Conservation (phyloP, 23 red algal species). For the Gracilaria vermiculophylla region DNA sequence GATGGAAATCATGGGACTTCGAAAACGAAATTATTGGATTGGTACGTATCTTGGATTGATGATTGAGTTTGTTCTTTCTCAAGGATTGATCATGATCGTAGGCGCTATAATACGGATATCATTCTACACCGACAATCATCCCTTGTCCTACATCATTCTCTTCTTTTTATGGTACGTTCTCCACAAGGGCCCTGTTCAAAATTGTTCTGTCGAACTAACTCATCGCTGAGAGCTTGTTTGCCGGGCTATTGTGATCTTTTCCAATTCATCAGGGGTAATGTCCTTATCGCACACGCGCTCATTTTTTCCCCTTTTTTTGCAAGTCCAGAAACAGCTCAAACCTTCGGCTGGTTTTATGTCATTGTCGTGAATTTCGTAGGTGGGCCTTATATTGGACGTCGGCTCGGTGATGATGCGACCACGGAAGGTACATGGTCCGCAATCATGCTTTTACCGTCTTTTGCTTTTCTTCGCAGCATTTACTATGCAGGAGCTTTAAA, state of each 20-base stretch:
- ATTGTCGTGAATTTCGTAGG: conserved; percentile 82
- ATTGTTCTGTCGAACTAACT: neutral
- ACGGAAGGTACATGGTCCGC: conserved; percentile 56
- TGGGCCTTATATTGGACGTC: conserved; percentile 67
- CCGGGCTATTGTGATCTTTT: neutral
- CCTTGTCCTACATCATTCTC: conserved; percentile 72
- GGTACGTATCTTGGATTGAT: conserved; percentile 83
- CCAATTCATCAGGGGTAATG: conserved; percentile 63
- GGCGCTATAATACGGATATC: conserved; percentile 55
- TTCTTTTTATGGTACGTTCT: conserved; percentile 56
- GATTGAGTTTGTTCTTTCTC: conserved; percentile 66
- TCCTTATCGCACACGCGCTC: conserved; percentile 76
- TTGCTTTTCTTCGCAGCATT: conserved; percentile 79
- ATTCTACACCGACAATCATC: conserved; percentile 83
- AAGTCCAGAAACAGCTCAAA: conserved; percentile 80
- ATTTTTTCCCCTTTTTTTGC: conserved; percentile 83
- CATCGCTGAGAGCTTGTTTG: neutral
- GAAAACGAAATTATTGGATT: conserved; percentile 72
- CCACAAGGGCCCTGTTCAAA: neutral
- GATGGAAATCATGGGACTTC: conserved; percentile 85
- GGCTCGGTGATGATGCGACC: conserved; percentile 44
- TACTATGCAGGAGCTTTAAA: conserved; percentile 88
- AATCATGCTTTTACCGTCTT: conserved; percentile 83
- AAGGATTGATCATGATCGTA: conserved; percentile 48
- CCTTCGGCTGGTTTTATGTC: conserved; percentile 80